Evolutionary conservation across 805 yeast species (phyloP), one percentile per base, ranked within the genome.

Genomic region (Lipomyces yamanashiensis): DNA sequence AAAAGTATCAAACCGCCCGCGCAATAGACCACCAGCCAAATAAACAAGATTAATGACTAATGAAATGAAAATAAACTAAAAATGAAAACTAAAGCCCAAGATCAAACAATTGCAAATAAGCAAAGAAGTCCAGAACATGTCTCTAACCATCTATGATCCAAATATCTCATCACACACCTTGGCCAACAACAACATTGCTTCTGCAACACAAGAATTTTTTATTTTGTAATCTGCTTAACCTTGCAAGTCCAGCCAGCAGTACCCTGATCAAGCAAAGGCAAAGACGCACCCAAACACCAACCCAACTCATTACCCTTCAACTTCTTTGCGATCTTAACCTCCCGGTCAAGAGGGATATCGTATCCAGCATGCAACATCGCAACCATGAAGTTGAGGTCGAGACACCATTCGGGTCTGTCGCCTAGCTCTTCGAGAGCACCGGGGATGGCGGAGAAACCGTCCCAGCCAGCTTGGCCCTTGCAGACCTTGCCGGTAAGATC

Each of bases 251-350:
- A 90, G 47, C 85, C 86, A 21, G 84, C 77, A 51, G 71, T 77
- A 51, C 75, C 77, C 65, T 81, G 80, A 67, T 89, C 95, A 70
- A 95, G 81, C 71, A 95, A 79, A 8, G 98, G 98, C 71, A 95
- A 82, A 1, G 98, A 90, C 1, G 98, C 99, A 71, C 99, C 99
- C 61, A 95, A 81, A 80, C 98, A 95, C 99, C 99, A 95, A 40
- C 99, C 99, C 58, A 95, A 82, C 79, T 95, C 99, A 72, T 90
- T 92, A 73, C 86, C 85, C 58, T 86, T 88, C 71, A 95, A 90
- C 74, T 85, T 92, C 80, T 91, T 87, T 8, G 98, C 98, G 7
- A 97, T 95, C 76, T 85, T 89, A 70, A 95, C 85, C 77, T 93
- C 98, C 75, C 98, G 86, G 69, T 83, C 81, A 63, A 90, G 82